Evolutionary conservation across 108 stramenopile genomes (phyloP), one percentile per base, ranked within the genome.

Genomic region (Pseudonitzschia multiseries): DNA sequence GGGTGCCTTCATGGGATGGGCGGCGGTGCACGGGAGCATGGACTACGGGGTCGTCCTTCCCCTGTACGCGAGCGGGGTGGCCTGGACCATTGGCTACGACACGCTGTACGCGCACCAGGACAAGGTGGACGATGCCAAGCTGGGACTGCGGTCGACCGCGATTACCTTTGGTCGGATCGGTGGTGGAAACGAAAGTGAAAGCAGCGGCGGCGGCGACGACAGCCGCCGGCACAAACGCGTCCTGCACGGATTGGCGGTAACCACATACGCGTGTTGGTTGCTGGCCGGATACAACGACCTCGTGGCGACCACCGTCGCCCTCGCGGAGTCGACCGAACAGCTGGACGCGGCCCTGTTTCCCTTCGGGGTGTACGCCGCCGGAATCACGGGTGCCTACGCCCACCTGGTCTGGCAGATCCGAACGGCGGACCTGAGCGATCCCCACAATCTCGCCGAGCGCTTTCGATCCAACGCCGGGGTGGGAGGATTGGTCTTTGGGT

Each of bases 101-200:
- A 99, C 98, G 12, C 70, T 99, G 40, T 99, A 99, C 84, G 99
- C 97, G 14, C 94, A 99, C 81, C 99, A 99, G 84, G 99, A 98
- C 79, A 96, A 95, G 84, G 69, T 44, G 14, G 98, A 98, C 72
- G 98, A 98, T 80, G 75, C 76, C 51, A 84, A 83, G 57, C 73
- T 99, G 20, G 97, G 96, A 43, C 81, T 99, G 27, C 79, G 90
- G 68, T 94, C 93, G 48, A 95, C 97, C 21, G 96, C 97, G 0
- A 77, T 98, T 68, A 84, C 88, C 8, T 94, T 97, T 85, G 97
- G 97, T 20, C 29, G 32, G n/a, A 15, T 21, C 28, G 36, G 33
- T 33, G 36, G 33, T 3, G 36, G 8, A 14, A 62, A 31, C 29
- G 12, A 87, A 87, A 2, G 1, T n/a, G 57, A 59, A 5, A 22